Conservation (phyloP, 2,329 filamentous ascomycete genomes). For the Exophiala sideris region DNA sequence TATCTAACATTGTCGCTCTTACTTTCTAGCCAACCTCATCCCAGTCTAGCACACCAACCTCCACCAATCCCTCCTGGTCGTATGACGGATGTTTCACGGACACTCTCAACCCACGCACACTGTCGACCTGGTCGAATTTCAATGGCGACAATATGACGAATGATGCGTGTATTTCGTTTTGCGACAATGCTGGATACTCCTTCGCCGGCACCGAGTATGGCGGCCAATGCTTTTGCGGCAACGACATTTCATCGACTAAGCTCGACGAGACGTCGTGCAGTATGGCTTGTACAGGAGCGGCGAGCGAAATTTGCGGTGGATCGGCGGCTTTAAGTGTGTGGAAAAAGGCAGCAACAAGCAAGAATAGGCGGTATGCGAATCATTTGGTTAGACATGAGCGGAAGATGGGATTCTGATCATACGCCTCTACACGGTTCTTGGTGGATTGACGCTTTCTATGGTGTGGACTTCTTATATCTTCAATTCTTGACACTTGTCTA, state of each 20-base stretch:
- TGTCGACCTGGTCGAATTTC: constrained; percentile 43
- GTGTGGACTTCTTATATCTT: background rate
- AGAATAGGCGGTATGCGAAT: too few species aligned
- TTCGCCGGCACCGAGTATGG: constrained; percentile 52
- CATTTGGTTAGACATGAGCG: background rate
- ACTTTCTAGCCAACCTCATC: background rate
- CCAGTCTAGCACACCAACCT: background rate
- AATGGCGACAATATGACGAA: constrained; percentile 40
- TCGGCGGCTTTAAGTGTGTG: constrained; percentile 24
- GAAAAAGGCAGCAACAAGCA: too few species aligned
- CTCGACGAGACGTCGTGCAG: constrained; percentile 24
- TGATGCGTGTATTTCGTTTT: constrained; percentile 50
- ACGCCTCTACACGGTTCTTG: too few species aligned
- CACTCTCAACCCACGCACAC: constrained; percentile 36
- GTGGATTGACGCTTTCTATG: background rate
- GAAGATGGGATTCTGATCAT: too few species aligned
- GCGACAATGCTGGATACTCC: constrained; percentile 43
- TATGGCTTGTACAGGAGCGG: constrained; percentile 40
- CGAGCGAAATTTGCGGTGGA: constrained; percentile 52
- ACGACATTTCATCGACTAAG: constrained; percentile 22
- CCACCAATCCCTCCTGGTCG: constrained; percentile 17
- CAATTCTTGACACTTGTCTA: background rate
- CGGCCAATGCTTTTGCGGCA: constrained; percentile 50
- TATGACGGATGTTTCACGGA: constrained; percentile 43
- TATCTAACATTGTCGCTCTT: too few species aligned